phyloP scores from a whole-genome alignment of 805 yeast genomes.

The baker's yeast (Saccharomyces cerevisiae) region DNA sequence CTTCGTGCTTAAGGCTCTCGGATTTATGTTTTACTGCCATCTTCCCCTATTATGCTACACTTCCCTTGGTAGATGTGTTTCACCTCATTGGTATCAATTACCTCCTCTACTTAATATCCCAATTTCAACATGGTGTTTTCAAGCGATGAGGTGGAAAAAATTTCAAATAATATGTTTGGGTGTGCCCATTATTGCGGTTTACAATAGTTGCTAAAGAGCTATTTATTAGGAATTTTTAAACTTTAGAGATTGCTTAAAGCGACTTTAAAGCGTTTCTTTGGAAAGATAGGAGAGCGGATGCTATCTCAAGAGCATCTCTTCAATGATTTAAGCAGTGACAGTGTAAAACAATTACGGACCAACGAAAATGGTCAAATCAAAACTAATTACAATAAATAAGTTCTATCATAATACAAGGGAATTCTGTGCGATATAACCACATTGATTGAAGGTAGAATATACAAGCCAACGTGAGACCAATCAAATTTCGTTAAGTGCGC shows the following conservation, averaged over 20 bases:
- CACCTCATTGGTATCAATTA: not conserved
- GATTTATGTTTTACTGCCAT: not conserved
- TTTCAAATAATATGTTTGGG: not conserved
- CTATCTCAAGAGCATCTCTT: not conserved
- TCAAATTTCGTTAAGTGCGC: not conserved
- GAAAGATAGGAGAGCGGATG: too few species aligned
- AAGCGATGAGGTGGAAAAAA: not conserved
- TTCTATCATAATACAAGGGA: too few species aligned
- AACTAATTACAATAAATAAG: not conserved
- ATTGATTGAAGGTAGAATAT: not conserved
- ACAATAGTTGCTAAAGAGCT: not conserved
- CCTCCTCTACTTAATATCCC: not conserved
- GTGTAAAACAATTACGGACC: not conserved
- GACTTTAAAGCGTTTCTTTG: not conserved
- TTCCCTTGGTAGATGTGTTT: not conserved
- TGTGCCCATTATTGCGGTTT: not conserved
- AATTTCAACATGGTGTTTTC: not conserved
- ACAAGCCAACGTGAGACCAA: not conserved
- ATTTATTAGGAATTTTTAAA: too few species aligned
- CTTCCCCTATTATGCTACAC: not conserved
- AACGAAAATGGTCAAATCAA: not conserved
- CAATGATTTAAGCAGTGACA: too few species aligned
- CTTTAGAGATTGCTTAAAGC: not conserved
- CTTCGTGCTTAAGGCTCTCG: not conserved
- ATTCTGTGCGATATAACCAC: too few species aligned